Evolutionary conservation across 371 early-diverging fungal genomes (phyloP), one percentile per base, ranked within the genome.

Genomic region (Zancudomyces culisetae): DNA sequence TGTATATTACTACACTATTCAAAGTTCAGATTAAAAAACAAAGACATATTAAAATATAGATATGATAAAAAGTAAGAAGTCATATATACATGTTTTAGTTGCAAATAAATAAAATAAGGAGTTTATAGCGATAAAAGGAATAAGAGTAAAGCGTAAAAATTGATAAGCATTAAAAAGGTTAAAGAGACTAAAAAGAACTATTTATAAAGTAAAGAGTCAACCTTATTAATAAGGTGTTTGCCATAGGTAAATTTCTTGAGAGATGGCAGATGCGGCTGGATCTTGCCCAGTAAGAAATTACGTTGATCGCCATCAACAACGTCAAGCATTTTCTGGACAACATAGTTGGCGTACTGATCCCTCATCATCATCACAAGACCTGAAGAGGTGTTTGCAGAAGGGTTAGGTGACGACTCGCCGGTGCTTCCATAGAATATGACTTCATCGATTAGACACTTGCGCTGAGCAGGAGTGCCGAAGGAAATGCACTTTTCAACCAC

Each of bases 311-410:
- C 87, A 56, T 85, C 85, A 2, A 87, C 89, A 43, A 93, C 89
- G 63, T 99, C 99, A 52, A 97, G 72, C 88, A 98, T 91, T 64
- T 97, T 94, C 65, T 99, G 99, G 30, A 99, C 90, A 15, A 99
- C 99, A 69, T 99, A 99, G 70, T 99, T 99, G 51, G 98, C 99
- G 68, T 89, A 98, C 73, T 97, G 98, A 72, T 99, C 99, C 67
- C 87, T 91, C 92, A 99, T 97, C 88, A 92, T 89, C 15, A 79
- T 67, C 47, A 93, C 78, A 58, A 90, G 64, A 27, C 90, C 87
- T 41, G 80, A 79, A 0, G 82, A 77, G 3, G 83, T 82, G 56
- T 61, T 69, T 43, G 56, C 60, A 20, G 62, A 56, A 54, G 75
- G 73, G 39, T 76, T 70, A n/a, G n/a, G n/a, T n/a, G n/a, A n/a